A percentile compares a stretch with the other conserved stretches of the same genome.
Evolutionary conservation across 2,329 filamentous ascomycete genomes (phyloP).

Genomic region (Fusarium fujikuroi): DNA sequence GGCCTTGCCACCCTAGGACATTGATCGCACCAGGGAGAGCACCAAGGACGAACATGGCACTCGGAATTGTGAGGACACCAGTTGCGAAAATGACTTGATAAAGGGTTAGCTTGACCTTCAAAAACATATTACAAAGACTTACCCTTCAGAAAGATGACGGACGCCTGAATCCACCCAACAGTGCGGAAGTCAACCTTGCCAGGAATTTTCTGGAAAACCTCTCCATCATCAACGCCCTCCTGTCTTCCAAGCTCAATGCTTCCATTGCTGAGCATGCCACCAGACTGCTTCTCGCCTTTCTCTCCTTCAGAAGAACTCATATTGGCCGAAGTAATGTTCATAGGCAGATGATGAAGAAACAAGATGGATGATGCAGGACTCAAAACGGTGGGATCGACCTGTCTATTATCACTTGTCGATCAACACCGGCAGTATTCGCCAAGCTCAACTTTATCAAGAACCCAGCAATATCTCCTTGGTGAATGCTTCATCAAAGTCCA

Average conservation of each 20-base stretch:
- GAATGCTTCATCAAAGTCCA: neutral
- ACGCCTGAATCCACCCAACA: conserved; percentile 59
- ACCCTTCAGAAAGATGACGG: conserved; percentile 59
- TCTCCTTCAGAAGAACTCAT: conserved; percentile 20
- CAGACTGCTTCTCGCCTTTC: conserved; percentile 20
- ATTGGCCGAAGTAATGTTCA: conserved; percentile 2
- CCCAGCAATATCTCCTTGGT: neutral
- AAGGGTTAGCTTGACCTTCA: neutral
- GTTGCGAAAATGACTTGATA: conserved; percentile 55
- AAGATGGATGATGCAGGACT: neutral
- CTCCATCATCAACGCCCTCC: conserved; percentile 45
- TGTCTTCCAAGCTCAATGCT: conserved; percentile 37
- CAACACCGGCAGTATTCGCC: neutral
- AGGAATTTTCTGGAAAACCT: conserved; percentile 58
- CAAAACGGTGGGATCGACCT: neutral
- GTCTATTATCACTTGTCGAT: conserved; percentile 18
- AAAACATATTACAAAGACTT: neutral
- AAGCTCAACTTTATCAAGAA: conserved; percentile 13
- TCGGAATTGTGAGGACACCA: conserved; percentile 55
- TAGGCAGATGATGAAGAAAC: neutral
- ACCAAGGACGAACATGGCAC: conserved; percentile 55
- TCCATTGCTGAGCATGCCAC: conserved; percentile 9
- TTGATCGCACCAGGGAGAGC: conserved; percentile 56
- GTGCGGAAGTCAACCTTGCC: conserved; percentile 59
- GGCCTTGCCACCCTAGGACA: conserved; percentile 54